phyloP scores from a whole-genome alignment of 1,284 basidiomycete species.

The Puccinia hordei region DNA sequence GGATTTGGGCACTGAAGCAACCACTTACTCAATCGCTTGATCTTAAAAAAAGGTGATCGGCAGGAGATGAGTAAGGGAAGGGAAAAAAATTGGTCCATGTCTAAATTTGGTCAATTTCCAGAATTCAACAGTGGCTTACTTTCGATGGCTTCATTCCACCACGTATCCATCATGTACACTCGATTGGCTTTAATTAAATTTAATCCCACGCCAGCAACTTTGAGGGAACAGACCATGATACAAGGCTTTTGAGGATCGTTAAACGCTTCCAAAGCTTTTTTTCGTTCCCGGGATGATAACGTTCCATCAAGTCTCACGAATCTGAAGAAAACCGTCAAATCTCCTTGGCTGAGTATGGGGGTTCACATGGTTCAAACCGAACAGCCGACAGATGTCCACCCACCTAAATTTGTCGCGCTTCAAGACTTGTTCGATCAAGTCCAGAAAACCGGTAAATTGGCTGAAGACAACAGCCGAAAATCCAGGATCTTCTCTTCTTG shows the following conservation, averaged over 20 bases:
- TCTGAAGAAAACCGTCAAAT: constrained; percentile 61
- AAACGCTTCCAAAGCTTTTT: constrained; percentile 72
- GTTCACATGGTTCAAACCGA: constrained; percentile 52
- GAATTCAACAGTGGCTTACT: neutral
- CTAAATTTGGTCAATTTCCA: neutral
- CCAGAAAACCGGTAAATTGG: constrained; percentile 61
- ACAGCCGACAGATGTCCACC: constrained; percentile 48
- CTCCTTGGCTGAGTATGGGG: constrained; percentile 64
- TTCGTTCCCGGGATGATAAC: constrained; percentile 83
- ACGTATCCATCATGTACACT: constrained; percentile 50
- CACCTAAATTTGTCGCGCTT: constrained; percentile 39
- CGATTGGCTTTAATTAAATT: constrained; percentile 53
- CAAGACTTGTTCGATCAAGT: constrained; percentile 38
- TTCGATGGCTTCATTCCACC: constrained; percentile 51
- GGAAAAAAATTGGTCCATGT: neutral
- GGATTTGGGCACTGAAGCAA: constrained; percentile 17
- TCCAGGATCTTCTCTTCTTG: constrained; percentile 25
- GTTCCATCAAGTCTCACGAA: constrained; percentile 89
- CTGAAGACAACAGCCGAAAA: constrained; percentile 60
- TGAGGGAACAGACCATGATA: constrained; percentile 83
- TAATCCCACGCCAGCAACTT: constrained; percentile 86
- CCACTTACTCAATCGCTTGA: constrained; percentile 48
- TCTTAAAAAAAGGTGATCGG: constrained; percentile 1
- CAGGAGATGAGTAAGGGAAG: too few species aligned
- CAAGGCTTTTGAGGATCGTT: constrained; percentile 78